These are phyloP conservation scores for Bacterosira constricta DNA, from an alignment of 108 stramenopile genomes.

Conservation along the genomic window DNA sequence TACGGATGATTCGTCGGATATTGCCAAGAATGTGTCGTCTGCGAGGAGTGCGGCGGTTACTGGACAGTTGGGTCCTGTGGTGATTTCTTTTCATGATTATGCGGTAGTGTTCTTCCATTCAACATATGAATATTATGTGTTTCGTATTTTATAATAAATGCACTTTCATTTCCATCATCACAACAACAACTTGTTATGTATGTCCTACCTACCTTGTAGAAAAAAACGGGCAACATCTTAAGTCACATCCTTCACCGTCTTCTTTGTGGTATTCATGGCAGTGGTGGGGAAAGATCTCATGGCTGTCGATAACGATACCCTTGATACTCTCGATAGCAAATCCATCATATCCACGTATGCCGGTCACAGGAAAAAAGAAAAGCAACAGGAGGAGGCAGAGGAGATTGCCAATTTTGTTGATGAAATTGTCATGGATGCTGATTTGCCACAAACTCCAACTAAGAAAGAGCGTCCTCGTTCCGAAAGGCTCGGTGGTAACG, in stretches of 20 bases:
- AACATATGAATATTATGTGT: too few relatives aligned
- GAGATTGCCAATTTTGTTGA: conserved; percentile 44
- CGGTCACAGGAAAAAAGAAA: not conserved
- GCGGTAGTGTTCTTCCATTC: not conserved
- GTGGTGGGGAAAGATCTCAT: conserved; percentile 80
- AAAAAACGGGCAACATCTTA: conserved; percentile 55
- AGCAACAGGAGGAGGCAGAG: conserved; percentile 7
- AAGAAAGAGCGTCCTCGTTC: not conserved
- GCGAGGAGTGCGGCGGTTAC: conserved; percentile 21
- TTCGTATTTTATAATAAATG: too few relatives aligned
- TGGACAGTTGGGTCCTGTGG: conserved; percentile 24
- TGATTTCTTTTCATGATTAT: conserved; percentile 7
- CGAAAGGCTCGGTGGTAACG: not conserved
- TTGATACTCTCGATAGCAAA: conserved; percentile 50
- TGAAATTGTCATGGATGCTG: conserved; percentile 45
- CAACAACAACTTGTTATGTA: too few relatives aligned
- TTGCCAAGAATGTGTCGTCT: conserved; percentile 9
- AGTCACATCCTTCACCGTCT: conserved; percentile 83
- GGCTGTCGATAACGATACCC: conserved; percentile 63
- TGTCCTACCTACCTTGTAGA: too few relatives aligned
- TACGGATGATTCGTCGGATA: conserved; percentile 5
- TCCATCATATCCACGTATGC: conserved; percentile 75
- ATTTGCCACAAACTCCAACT: conserved; percentile 34
- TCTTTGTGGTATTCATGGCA: conserved; percentile 84
- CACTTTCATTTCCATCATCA: too few relatives aligned